phyloP scores from a whole-genome alignment of 2,329 filamentous ascomycete species.

The Colletotrichum chlorophyti region DNA sequence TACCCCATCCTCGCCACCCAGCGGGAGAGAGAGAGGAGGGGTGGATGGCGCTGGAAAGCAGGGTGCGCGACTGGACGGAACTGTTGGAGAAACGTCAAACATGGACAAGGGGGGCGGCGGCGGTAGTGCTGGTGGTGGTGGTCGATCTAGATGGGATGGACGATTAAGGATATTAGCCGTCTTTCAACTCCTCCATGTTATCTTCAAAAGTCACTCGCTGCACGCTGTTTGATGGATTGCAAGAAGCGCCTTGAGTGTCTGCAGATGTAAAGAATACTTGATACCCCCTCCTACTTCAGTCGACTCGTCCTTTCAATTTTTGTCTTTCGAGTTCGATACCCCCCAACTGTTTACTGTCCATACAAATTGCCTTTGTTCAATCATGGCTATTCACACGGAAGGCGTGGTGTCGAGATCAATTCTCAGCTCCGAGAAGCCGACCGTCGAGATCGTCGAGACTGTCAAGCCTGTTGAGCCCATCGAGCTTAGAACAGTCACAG shows the following conservation, averaged over 20 bases:
- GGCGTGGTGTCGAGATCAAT: constrained; percentile 10
- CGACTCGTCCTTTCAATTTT: too few relatives aligned
- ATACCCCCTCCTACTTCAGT: not conserved
- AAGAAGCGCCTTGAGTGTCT: not conserved
- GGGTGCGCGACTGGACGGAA: constrained; percentile 11
- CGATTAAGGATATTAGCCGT: constrained; percentile 8
- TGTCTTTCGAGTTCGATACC: not conserved
- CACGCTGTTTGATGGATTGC: not conserved
- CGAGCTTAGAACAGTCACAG: constrained; percentile 12
- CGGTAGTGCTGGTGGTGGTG: not conserved
- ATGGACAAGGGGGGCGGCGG: constrained; percentile 13
- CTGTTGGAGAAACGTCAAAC: constrained; percentile 8
- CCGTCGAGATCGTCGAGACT: constrained; percentile 13
- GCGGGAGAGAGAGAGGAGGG: not conserved
- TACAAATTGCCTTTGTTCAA: not conserved
- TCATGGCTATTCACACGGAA: constrained; percentile 17
- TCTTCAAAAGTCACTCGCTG: not conserved
- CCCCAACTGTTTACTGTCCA: too few relatives aligned
- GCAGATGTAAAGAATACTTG: not conserved
- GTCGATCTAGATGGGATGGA: not conserved
- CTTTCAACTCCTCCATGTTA: not conserved
- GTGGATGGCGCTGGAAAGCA: constrained; percentile 1
- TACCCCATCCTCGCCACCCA: not conserved
- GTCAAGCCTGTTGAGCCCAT: constrained; percentile 16
- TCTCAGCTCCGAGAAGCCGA: constrained; percentile 13